These are phyloP conservation scores for Daedaleopsis nitida DNA, from an alignment of 768 basidiomycete genomes.

Conservation along the genomic window DNA sequence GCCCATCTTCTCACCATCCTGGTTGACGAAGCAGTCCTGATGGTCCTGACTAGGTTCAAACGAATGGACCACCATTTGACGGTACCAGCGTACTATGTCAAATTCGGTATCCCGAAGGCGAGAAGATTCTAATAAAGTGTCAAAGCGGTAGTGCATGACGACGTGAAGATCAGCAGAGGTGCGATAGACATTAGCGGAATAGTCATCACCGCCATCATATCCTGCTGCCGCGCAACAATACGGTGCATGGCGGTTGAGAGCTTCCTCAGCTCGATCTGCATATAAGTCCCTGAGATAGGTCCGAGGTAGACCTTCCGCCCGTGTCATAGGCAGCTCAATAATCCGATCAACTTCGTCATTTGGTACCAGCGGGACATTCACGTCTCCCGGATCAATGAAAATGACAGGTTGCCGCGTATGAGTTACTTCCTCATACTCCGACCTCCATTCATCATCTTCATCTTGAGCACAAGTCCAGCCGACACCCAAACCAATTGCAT, in stretches of 20 bases:
- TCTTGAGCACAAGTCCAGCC: not conserved
- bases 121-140: not conserved
- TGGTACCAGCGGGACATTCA: not conserved
- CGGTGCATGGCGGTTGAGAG: not conserved
- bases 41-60: not conserved
- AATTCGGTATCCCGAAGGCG: not conserved
- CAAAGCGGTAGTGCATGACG: constrained; percentile 9
- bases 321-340: not conserved
- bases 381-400: not conserved
- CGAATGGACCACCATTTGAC: not conserved
- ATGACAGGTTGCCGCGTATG: not conserved
- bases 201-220: not conserved
- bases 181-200: not conserved
- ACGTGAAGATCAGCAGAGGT: constrained; percentile 1
- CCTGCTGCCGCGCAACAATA: constrained; percentile 2
- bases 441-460: not conserved
- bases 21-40: not conserved
- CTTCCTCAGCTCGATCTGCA: not conserved
- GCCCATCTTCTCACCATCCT: not conserved
- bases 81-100: constrained; percentile 10
- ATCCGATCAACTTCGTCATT: not conserved
- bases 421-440: not conserved
- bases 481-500: not conserved
- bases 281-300: not conserved
- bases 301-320: not conserved